Base-by-base conservation (phyloP, 495 filamentous ascomycete genomes). In the Daldinia vernicosa region DNA sequence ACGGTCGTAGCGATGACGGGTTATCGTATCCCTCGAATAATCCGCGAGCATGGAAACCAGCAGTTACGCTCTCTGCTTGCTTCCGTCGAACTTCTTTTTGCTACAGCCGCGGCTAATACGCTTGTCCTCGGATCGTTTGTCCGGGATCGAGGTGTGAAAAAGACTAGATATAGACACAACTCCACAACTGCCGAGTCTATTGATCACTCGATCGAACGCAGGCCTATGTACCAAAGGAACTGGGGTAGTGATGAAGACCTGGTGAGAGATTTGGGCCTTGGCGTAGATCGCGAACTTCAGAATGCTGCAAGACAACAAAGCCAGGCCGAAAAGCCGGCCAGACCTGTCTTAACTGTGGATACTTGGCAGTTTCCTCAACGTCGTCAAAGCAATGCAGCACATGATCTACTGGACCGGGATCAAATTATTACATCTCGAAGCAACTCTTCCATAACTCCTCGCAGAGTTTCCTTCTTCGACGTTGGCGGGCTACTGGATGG, bases 241-340 rank as follows among this genome's bases (percentile, higher is more conserved):
- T 95, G 92, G 92, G 92, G 92, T 6, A 93, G 90, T 69, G 93
- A 96, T 75, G 90, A 91, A 52, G 92, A 95, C 74, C 82, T 96
- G 4, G 92, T 91, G 1, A 82, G 87, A 14, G 91, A 88, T 71
- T 43, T 94, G 33, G 92, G 93, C n/a, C 85, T 91, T 15, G 82
- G 89, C 22, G 80, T 90, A 17, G 80, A 88, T 56, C 87, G 87
- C 14, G 87, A 90, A 26, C 69, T 92, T 11, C 81, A 84, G 35
- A 83, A 83, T 61, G 60, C 63, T 30, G 50, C 58, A 26, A 50
- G 53, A 35, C 60, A 57, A 30, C 33, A 59, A 15, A 64, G 26
- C 28, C 63, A 63, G 28, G 17, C 12, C 14, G 63, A 54, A 7
- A 71, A 63, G 3, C 58, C 47, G 43, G 45, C 80, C 9, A 80